These are phyloP conservation scores for Lathyrus tuberosus DNA, from an alignment of 306 rosid species.

Conservation along the genomic window DNA sequence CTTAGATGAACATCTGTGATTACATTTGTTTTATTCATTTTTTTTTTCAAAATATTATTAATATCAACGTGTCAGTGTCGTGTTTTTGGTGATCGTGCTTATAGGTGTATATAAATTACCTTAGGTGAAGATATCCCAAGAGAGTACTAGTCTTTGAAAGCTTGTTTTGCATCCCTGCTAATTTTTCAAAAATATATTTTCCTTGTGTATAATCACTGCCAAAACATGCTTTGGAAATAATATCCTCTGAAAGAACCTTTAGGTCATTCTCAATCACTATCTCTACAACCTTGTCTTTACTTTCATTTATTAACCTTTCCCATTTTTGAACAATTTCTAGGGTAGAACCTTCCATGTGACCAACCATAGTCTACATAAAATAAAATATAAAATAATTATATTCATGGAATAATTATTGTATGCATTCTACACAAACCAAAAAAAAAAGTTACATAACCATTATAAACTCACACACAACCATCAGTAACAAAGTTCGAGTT, in stretches of 20 bases:
- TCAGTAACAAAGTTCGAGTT: too few relatives aligned
- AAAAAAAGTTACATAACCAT: too few relatives aligned
- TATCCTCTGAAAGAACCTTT: constrained; percentile 38
- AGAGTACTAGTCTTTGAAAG: constrained; percentile 28
- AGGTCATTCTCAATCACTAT: constrained; percentile 35
- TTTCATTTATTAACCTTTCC: constrained; percentile 34
- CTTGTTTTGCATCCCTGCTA: constrained; percentile 30
- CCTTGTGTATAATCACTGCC: constrained; percentile 44
- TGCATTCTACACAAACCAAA: too few relatives aligned
- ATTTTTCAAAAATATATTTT: constrained; percentile 42
- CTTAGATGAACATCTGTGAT: too few relatives aligned
- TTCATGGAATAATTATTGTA: too few relatives aligned
- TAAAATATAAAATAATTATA: neutral
- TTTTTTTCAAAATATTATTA: too few relatives aligned
- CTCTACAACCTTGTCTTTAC: constrained; percentile 28
- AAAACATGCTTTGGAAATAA: constrained; percentile 47
- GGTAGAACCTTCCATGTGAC: constrained; percentile 39
- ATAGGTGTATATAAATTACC: constrained; percentile 10
- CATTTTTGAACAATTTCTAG: constrained; percentile 20
- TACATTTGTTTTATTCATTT: too few relatives aligned
- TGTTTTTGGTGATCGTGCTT: too few relatives aligned
- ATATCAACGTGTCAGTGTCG: too few relatives aligned
- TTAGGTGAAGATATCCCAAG: constrained; percentile 39
- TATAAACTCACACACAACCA: too few relatives aligned
- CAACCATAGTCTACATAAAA: constrained; percentile 34